Evolutionary conservation across 2,329 filamentous ascomycete species (phyloP), one percentile per base, ranked within the genome.

Genomic region (Diaporthe vaccinii): DNA sequence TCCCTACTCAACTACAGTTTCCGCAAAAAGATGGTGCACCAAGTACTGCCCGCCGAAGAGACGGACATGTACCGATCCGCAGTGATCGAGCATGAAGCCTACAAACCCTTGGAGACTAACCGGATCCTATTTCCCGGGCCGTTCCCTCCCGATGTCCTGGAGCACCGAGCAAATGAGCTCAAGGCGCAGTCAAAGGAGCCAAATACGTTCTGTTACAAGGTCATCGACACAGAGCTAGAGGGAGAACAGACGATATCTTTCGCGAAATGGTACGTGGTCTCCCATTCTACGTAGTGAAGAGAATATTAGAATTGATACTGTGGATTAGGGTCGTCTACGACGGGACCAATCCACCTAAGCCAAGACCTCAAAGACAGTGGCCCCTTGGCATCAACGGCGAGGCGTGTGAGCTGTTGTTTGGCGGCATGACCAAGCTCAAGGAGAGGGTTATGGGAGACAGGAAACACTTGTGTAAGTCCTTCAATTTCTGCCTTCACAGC

Each of bases 21-120:
- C 31, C 34, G 22, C 34, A 8, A 68, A 2, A 28, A 10, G 10
- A 87, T 87, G 86, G 81, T 83, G 58, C 84, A 87, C 36, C 76
- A 82, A 78, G 77, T 86, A 20, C 78, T 81, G 12, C 78, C 79
- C 31, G 84, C 84, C 25, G 82, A 77, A 8, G 82, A 81, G 57
- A 80, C 80, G 51, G 86, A 87, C 78, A 82, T 83, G 28, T 72
- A 74, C 39, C 84, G 83, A 39, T 79, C 81, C 46, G 81, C 81
- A 25, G 79, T 82, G 65, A 84, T 87, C 58, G 85, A 87, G 78
- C 76, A 65, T 22, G 78, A 76, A 4, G 86, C 86, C 25, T 86
- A 85, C 74, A 80, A 78, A 1, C 78, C 79, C 12, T 83, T 80
- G 55, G 77, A 81, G 15, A 78, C 84, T 70, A 81, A 78, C 67